Evolutionary conservation across 805 yeast species (phyloP), one percentile per base, ranked within the genome.

Genomic region (Debaryomyces tyrocola): DNA sequence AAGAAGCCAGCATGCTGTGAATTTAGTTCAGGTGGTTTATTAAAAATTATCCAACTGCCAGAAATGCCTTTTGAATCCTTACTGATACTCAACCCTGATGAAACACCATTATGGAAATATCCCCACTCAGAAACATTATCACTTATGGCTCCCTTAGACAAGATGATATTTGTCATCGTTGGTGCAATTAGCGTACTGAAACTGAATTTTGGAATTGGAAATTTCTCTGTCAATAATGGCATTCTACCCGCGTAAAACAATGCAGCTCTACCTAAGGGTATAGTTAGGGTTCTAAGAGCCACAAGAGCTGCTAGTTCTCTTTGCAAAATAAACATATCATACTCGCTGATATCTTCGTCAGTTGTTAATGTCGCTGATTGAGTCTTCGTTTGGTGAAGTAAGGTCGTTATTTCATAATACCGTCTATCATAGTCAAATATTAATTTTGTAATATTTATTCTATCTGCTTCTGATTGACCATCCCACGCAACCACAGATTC

Each of bases 1-100:
- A 94, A 66, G 55, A 94, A 90, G 0, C 99, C 99, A 18, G 97
- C 97, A 70, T 91, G 97, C 50, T 88, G 91, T 0, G 96, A 79
- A 54, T 81, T 83, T 28, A 87, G 62, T 4, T 69, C 75, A 0
- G 78, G 76, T 0, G 96, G 96, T 54, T 84, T 85, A 55, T 89
- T 89, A 61, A 87, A 90, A 0, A 86, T 85, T 33, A 92, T 87
- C 98, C 98, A 92, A 55, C 95, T 83, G 0, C 97, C 96, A 7
- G 82, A 77, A 7, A 89, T 82, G 7, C 88, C 90, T 35, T 78
- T 76, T 0, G 90, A 81, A 40, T 79, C 80, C 45, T 74, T 75
- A 4, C 92, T 81, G 6, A 92, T 82, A 45, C 85, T 83, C 41
- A 94, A 66, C 0, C 97, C 99, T 1, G 92, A 78, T 2, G 96